Evolutionary conservation across 345 rosid genomes (phyloP).

Genomic region (Citrus cavaleriei): DNA sequence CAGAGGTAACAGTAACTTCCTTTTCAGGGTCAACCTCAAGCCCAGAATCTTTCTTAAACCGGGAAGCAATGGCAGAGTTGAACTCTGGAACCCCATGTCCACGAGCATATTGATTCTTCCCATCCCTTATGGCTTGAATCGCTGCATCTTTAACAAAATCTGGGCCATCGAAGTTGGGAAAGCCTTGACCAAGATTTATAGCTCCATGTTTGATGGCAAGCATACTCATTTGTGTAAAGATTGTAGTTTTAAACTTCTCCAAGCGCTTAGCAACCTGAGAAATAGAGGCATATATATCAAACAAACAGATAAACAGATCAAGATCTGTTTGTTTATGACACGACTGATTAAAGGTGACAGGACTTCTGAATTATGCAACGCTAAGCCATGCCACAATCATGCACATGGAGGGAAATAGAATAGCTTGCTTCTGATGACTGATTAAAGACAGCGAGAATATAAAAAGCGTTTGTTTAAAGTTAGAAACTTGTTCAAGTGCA

Average conservation of each 20-base stretch:
- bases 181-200: conserved; percentile 92
- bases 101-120: conserved; percentile 96
- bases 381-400: background rate
- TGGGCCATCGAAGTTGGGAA: conserved; percentile 96
- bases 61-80: conserved; percentile 60
- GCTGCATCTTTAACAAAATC: conserved; percentile 95
- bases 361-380: background rate
- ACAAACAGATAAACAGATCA: background rate
- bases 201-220: conserved; percentile 88
- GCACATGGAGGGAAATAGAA: background rate
- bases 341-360: background rate
- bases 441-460: background rate
- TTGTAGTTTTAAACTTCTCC: conserved; percentile 96
- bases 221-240: conserved; percentile 88
- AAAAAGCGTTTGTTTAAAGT: background rate
- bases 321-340: background rate
- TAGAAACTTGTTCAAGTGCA: background rate
- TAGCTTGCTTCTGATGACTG: background rate
- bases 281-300: background rate
- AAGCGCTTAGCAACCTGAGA: conserved; percentile 74
- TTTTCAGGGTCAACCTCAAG: conserved; percentile 80
- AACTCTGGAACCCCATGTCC: conserved; percentile 74
- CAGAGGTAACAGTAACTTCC: conserved; percentile 88
- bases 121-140: conserved; percentile 81
- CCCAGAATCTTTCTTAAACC: conserved; percentile 73